Evolutionary conservation across 2,329 filamentous ascomycete genomes (phyloP).

Genomic region (Hypoxylon sp.): DNA sequence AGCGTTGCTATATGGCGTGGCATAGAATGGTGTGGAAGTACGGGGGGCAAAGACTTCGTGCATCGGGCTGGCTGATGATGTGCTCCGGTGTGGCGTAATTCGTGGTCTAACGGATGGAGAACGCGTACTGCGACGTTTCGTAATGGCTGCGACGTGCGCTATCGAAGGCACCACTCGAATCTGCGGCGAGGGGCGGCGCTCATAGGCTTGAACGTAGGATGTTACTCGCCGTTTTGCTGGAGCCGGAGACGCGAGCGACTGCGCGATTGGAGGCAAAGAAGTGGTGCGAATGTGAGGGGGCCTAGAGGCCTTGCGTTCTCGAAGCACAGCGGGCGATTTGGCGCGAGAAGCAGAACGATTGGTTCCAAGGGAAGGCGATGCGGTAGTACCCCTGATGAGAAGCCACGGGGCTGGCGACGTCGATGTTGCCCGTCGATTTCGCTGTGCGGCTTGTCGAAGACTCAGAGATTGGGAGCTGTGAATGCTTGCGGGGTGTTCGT

Average conservation of each 20-base stretch:
- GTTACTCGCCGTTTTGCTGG: slow-evolving; percentile 60
- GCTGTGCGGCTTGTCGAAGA: slow-evolving; percentile 57
- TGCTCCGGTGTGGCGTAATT: slow-evolving; percentile 68
- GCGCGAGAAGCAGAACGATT: slow-evolving; percentile 55
- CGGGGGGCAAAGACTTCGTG: slow-evolving; percentile 53
- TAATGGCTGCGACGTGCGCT: slow-evolving; percentile 48
- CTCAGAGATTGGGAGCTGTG: slow-evolving; percentile 57
- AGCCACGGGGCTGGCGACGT: slow-evolving; percentile 56
- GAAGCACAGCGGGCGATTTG: slow-evolving; percentile 56
- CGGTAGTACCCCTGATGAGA: slow-evolving; percentile 41
- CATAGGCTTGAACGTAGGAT: slow-evolving; percentile 56
- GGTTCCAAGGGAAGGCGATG: slow-evolving; percentile 54
- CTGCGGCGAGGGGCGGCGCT: slow-evolving; percentile 57
- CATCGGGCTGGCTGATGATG: slow-evolving; percentile 60
- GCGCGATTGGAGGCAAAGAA: slow-evolving; percentile 62
- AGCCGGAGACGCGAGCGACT: slow-evolving; percentile 56
- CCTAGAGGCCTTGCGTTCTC: slow-evolving; percentile 57
- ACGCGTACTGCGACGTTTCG: slow-evolving; percentile 64
- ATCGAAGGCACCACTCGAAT: slow-evolving; percentile 46
- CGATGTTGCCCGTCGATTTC: slow-evolving; percentile 55
- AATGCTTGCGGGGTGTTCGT: slow-evolving; percentile 63
- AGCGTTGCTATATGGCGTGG: slow-evolving; percentile 78
- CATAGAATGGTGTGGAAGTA: slow-evolving; percentile 73
- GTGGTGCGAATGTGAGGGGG: slow-evolving; percentile 64
- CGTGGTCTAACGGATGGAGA: slow-evolving; percentile 66